Evolutionary conservation across 2,329 filamentous ascomycete genomes (phyloP).

Genomic region (Fusarium zealandicum): DNA sequence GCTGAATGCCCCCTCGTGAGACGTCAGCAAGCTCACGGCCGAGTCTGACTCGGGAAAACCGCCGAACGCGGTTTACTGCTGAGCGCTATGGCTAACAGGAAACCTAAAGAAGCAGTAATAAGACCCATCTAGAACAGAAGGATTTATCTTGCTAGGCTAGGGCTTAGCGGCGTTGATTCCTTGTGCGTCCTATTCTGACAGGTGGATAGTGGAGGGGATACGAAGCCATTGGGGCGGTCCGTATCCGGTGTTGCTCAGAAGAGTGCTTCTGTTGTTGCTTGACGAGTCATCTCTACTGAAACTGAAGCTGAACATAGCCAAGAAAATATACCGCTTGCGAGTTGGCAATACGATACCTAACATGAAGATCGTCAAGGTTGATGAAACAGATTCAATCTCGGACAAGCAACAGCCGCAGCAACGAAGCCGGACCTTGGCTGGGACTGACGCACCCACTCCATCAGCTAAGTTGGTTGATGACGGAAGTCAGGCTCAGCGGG

Average conservation of each 20-base stretch:
- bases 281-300: too few species aligned
- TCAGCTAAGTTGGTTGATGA: slow-evolving; percentile 22
- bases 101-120: background rate
- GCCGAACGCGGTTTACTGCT: slow-evolving; percentile 16
- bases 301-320: too few species aligned
- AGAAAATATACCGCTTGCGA: background rate
- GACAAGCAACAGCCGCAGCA: slow-evolving; percentile 17
- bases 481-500: slow-evolving; percentile 30
- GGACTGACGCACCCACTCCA: slow-evolving; percentile 22
- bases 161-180: slow-evolving; percentile 21
- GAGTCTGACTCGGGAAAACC: slow-evolving; percentile 10
- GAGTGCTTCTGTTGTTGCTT: background rate
- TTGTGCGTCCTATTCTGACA: slow-evolving; percentile 5
- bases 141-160: slow-evolving; percentile 8
- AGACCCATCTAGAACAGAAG: slow-evolving; percentile 15
- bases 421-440: slow-evolving; percentile 8
- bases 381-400: slow-evolving; percentile 1
- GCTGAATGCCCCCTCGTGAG: slow-evolving; percentile 15
- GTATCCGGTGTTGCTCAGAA: background rate
- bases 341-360: background rate
- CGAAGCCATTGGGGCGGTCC: background rate
- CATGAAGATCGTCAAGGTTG: background rate
- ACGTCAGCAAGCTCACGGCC: slow-evolving; percentile 14
- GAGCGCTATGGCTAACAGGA: slow-evolving; percentile 5
- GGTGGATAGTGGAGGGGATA: background rate